Percentiles rank a stretch among this genome's conserved stretches.
Conservation (phyloP, 352 stramenopile genomes). For the Globisporangium cystogenes region DNA sequence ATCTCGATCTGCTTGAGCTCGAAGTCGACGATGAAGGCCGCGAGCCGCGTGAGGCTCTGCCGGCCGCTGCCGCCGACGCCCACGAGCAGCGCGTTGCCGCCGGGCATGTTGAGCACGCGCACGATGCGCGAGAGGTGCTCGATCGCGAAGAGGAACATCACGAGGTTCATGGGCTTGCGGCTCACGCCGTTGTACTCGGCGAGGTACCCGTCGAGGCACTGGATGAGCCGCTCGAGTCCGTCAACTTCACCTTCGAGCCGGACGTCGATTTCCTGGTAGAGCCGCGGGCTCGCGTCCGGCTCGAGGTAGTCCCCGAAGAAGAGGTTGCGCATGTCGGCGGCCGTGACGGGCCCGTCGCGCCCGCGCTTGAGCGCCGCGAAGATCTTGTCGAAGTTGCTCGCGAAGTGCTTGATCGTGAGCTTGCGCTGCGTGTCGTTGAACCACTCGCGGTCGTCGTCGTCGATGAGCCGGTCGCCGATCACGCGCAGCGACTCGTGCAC, state of each 20-base stretch:
- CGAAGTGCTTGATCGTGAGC: constrained; percentile 87
- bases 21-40: constrained; percentile 92
- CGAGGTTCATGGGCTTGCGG: constrained; percentile 93
- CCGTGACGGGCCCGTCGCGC: constrained; percentile 61
- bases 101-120: constrained; percentile 93
- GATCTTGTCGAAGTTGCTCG: constrained; percentile 83
- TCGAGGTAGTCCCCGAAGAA: constrained; percentile 93
- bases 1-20: constrained; percentile 94
- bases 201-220: constrained; percentile 87
- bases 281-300: constrained; percentile 59
- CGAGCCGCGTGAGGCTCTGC: constrained; percentile 90
- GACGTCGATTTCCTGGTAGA: constrained; percentile 84
- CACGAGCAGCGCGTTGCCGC: constrained; percentile 91
- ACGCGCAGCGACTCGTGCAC: constrained; percentile 92
- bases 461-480: constrained; percentile 92
- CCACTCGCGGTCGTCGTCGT: constrained; percentile 91
- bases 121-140: constrained; percentile 92
- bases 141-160: constrained; percentile 96
- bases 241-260: constrained; percentile 57
- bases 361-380: constrained; percentile 79
- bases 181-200: constrained; percentile 91
- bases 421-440: constrained; percentile 88
- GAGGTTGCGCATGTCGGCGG: constrained; percentile 83
- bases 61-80: constrained; percentile 91
- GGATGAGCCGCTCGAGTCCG: constrained; percentile 76